Base-by-base conservation (phyloP, 1,139 yeast species). In the Pneumocystis carinii region DNA sequence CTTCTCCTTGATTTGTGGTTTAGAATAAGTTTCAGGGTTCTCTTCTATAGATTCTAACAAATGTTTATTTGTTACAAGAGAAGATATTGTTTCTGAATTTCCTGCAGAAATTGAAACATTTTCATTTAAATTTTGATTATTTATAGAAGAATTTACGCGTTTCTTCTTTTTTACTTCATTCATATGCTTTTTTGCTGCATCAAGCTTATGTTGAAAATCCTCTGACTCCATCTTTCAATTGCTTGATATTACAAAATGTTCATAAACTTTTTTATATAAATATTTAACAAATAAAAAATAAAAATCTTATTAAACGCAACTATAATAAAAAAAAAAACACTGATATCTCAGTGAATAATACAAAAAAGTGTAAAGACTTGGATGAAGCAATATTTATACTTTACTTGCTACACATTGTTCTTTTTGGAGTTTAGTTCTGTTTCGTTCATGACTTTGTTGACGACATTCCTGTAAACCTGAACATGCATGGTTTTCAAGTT, bases 401-500 rank as follows among this genome's bases (percentile, higher is more conserved):
- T 56, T 56, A 17, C 29, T 29, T 37, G 58, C 58, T 38, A 29
- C 41, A 41, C 62, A 42, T 37, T 37, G 36, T 8, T 56, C 62
- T 29, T 38, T 32, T 36, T 56, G 19, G 10, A 42, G 10, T 38
- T 42, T 36, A 6, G 55, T 29, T n/a, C 39, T 17, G 27, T 60
- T 37, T 14, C 59, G n/a, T n/a, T 38, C 58, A 27, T 56, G 55
- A 24, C 58, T 29, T 42, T 32, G 41, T 27, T 42, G 59, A 15
- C 41, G 56, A n/a, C 58, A 35, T 37, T 42, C 59, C 17, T 56
- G 55, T 15, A 89, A 80, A 8, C 94, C 95, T 66, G 80, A 77
- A 72, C 97, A 89, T 66, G 81, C 74, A 75, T 89, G 97, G 73
- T 86, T 89, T 74, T 89, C 97, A 74, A 89, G 78, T 66, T 90